Evolutionary conservation across 208 protist genomes (phyloP).

Genomic region (Acanthamoeba lenticulata): DNA sequence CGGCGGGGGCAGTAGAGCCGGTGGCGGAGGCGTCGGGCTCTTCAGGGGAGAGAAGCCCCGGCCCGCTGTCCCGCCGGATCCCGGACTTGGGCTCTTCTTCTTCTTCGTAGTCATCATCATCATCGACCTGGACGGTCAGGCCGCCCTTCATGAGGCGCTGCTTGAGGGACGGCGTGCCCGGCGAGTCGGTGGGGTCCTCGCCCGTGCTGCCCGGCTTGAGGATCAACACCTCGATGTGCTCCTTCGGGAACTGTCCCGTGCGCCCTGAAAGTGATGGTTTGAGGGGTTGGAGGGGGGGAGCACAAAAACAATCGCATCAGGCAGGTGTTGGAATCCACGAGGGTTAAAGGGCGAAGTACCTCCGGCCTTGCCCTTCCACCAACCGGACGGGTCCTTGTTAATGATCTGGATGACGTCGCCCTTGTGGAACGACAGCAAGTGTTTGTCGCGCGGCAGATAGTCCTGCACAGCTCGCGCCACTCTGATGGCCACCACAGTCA

Average conservation of each 20-base stretch:
- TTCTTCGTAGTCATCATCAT: no score
- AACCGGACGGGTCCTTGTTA: not conserved
- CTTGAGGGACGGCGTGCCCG: not conserved
- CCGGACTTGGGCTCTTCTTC: no score
- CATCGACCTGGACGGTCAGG: no score
- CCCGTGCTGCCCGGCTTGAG: not conserved
- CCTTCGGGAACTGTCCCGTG: slow-evolving; percentile 20
- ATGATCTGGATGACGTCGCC: not conserved
- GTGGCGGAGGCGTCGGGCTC: no score
- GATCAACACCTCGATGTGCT: not conserved
- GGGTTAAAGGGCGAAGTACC: not conserved
- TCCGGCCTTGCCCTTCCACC: slow-evolving; percentile 1
- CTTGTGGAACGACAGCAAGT: slow-evolving; percentile 6
- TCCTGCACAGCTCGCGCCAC: not conserved
- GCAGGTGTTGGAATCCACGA: no score
- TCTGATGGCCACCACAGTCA: not conserved
- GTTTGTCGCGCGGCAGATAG: not conserved
- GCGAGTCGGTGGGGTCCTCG: not conserved
- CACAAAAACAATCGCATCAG: no score
- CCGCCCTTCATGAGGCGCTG: not conserved
- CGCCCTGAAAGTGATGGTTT: not conserved
- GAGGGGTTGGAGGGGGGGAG: no score
- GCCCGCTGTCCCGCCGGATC: no score
- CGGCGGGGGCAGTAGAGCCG: no score
- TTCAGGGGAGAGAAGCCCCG: no score